phyloP scores from a whole-genome alignment of 495 filamentous ascomycete species.

The Neurospora intermedia region DNA sequence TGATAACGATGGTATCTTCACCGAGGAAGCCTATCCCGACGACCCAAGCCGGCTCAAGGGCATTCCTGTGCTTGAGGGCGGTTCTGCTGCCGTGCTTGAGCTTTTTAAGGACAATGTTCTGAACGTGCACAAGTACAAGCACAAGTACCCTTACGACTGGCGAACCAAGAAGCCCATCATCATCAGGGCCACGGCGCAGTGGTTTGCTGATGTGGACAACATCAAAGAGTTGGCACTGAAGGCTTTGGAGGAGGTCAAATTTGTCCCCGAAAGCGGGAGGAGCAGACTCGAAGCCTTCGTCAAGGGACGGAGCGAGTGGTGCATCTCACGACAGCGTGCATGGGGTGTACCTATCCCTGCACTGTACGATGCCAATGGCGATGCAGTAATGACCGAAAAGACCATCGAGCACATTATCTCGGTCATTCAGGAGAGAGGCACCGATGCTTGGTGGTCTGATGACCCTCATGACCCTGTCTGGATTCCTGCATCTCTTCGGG shows the following conservation, averaged over 20 bases:
- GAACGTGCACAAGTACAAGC: constrained; percentile 54
- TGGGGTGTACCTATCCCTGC: constrained; percentile 97
- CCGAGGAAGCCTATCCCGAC: constrained; percentile 57
- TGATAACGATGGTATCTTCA: constrained; percentile 71
- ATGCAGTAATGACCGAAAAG: constrained; percentile 64
- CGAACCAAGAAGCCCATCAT: constrained; percentile 87
- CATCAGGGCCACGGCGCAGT: constrained; percentile 85
- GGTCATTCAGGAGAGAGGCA: constrained; percentile 63
- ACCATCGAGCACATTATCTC: constrained; percentile 78
- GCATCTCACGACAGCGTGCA: constrained; percentile 91
- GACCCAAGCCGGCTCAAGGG: constrained; percentile 46
- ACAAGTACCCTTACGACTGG: constrained; percentile 99
- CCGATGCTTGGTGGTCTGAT: constrained; percentile 91
- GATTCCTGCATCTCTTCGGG: constrained; percentile 49
- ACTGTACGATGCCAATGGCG: constrained; percentile 61
- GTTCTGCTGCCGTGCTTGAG: constrained; percentile 57
- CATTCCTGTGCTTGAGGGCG: constrained; percentile 39
- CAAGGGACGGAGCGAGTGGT: constrained; percentile 86
- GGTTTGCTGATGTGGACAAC: constrained; percentile 84
- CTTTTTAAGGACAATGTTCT: constrained; percentile 53
- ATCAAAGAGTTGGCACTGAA: constrained; percentile 64
- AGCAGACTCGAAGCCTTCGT: constrained; percentile 73
- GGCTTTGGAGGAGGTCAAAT: constrained; percentile 59
- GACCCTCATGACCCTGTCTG: constrained; percentile 59
- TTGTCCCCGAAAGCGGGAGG: constrained; percentile 63